Evolutionary conservation across 805 yeast genomes (phyloP).

Genomic region (Yarrowia sp.): DNA sequence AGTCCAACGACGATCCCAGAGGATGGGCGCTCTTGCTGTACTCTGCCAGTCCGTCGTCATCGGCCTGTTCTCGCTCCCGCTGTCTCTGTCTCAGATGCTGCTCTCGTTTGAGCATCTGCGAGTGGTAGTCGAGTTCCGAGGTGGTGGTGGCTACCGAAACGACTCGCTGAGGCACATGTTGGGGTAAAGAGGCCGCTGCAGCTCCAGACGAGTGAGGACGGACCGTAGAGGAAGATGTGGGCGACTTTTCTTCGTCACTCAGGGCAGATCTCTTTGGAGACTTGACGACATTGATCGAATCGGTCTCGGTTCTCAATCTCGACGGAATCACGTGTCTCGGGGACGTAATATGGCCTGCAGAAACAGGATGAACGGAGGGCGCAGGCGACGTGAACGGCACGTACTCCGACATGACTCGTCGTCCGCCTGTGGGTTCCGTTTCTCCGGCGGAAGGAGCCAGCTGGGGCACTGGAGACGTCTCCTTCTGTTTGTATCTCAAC

Average conservation of each 20-base stretch:
- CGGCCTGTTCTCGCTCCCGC: slow-evolving; percentile 39
- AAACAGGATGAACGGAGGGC: neutral
- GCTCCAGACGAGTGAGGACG: slow-evolving; percentile 16
- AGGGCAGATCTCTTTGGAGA: slow-evolving; percentile 9
- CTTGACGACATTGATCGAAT: slow-evolving; percentile 7
- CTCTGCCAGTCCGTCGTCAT: slow-evolving; percentile 39
- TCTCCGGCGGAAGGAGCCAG: slow-evolving; percentile 18
- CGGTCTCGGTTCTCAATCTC: slow-evolving; percentile 4
- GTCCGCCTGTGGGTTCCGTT: neutral
- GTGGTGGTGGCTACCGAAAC: slow-evolving; percentile 21
- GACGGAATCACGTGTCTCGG: slow-evolving; percentile 17
- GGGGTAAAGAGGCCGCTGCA: slow-evolving; percentile 3
- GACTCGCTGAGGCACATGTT: slow-evolving; percentile 31
- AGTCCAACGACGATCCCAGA: slow-evolving; percentile 17
- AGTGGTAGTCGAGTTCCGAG: slow-evolving; percentile 23
- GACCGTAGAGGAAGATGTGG: neutral
- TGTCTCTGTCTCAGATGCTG: slow-evolving; percentile 32
- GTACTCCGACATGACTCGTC: slow-evolving; percentile 31
- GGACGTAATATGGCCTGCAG: neutral
- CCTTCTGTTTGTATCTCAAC: slow-evolving; percentile 31
- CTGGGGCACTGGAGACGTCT: slow-evolving; percentile 17
- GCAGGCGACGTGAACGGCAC: neutral
- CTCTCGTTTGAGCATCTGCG: slow-evolving; percentile 39
- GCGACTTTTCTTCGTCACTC: slow-evolving; percentile 15
- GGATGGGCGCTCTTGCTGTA: slow-evolving; percentile 36